A percentile compares a stretch with the other conserved stretches of the same genome.
These are phyloP conservation scores for Fusarium mundagurra DNA, from an alignment of 2,329 filamentous ascomycete species.

Conservation along the genomic window DNA sequence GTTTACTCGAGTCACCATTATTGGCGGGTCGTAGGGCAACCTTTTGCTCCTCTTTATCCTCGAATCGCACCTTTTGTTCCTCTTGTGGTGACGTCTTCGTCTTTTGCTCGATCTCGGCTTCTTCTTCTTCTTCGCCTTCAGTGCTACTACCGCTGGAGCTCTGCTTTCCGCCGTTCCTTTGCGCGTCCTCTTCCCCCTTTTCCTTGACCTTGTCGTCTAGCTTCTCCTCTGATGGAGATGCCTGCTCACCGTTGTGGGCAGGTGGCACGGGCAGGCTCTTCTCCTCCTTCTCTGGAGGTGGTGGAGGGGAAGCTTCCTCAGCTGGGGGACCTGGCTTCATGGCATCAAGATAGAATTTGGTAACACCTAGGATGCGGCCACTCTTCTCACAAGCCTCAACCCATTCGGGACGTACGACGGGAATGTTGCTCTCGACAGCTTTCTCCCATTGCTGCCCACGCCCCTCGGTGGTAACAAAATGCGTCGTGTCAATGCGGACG, in stretches of 20 bases:
- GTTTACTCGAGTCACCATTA: conserved; percentile 46
- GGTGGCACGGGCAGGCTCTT: conserved; percentile 43
- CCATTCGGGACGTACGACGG: conserved; percentile 96
- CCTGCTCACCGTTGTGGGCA: conserved; percentile 33
- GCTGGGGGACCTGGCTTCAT: conserved; percentile 57
- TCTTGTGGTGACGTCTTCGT: conserved; percentile 49
- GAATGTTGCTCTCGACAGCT: conserved; percentile 97
- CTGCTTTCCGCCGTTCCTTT: conserved; percentile 31
- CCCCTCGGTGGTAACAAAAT: conserved; percentile 97
- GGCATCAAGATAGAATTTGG: conserved; percentile 95
- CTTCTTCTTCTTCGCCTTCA: conserved; percentile 40
- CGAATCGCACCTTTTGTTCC: conserved; percentile 66
- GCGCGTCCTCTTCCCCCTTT: conserved; percentile 39
- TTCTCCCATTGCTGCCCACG: conserved; percentile 93
- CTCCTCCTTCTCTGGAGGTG: conserved; percentile 49
- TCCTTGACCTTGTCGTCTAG: conserved; percentile 39
- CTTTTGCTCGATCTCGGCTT: conserved; percentile 50
- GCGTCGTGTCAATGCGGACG: conserved; percentile 96
- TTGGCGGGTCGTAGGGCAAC: conserved; percentile 58
- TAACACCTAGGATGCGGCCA: conserved; percentile 90
- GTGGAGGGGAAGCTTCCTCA: conserved; percentile 46
- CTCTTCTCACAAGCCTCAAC: conserved; percentile 95
- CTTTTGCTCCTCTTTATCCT: conserved; percentile 65
- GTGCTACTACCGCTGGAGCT: conserved; percentile 30
- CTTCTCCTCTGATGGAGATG: conserved; percentile 43